phyloP scores from a whole-genome alignment of 2,329 filamentous ascomycete species.

The Colletotrichum spinosum region DNA sequence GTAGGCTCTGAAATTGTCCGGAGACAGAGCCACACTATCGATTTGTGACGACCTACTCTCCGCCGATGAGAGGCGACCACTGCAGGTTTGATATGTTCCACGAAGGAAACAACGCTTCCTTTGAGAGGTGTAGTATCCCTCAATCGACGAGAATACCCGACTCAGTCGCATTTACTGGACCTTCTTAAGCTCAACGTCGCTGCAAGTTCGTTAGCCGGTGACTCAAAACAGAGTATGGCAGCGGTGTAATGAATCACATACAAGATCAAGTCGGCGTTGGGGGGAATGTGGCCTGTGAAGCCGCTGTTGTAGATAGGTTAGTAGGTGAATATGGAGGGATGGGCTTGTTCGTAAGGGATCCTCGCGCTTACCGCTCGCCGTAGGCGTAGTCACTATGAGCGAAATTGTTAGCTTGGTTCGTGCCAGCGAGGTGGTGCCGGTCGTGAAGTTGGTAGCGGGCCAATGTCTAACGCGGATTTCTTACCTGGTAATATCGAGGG shows the following conservation, averaged over 20 bases:
- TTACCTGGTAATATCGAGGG: slow-evolving; percentile 83
- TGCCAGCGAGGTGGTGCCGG: no score
- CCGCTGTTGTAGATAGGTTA: slow-evolving; percentile 62
- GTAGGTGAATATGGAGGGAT: not conserved
- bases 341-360: not conserved
- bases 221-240: no score
- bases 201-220: slow-evolving; percentile 44
- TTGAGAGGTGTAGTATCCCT: no score
- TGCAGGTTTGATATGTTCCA: no score
- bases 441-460: no score
- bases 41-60: no score
- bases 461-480: slow-evolving; percentile 38
- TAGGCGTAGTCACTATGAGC: slow-evolving; percentile 71
- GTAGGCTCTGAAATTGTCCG: no score
- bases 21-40: no score
- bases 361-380: slow-evolving; percentile 64
- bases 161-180: slow-evolving; percentile 58
- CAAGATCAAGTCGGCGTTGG: slow-evolving; percentile 84
- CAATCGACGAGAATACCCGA: no score
- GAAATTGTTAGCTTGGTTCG: not conserved
- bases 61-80: no score
- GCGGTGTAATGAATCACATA: slow-evolving; percentile 57
- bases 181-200: slow-evolving; percentile 76
- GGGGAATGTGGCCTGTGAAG: slow-evolving; percentile 82
- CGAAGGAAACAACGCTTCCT: no score